Evolutionary conservation across 2,329 filamentous ascomycete genomes (phyloP), one percentile per base, ranked within the genome.

Genomic region (Curvularia eragrostidis): DNA sequence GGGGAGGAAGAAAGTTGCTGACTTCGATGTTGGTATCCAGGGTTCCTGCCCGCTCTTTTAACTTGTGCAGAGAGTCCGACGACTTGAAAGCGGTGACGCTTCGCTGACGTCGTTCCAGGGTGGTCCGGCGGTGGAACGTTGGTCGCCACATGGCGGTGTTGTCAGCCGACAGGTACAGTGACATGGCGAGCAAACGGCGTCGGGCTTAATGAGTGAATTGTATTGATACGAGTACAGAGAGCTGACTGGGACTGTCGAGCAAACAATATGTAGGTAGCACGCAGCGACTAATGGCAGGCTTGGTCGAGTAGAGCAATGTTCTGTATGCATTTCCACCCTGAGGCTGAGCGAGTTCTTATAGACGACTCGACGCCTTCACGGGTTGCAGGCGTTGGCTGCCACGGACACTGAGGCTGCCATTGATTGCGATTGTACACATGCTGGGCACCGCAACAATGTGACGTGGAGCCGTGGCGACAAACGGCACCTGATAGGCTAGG

Each of bases 391-490:
- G 36, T 48, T 52, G 58, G 61, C 30, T 55, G 39, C 41, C 21
- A 44, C 36, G 13, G 47, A 12, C 26, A 58, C 41, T 56, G 52
- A 59, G 47, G 43, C 38, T 43, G 49, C n/a, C 46, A 54, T 28
- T n/a, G n/a, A n/a, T 32, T 38, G 24, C 30, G 56, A 62, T 52
- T 63, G 55, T 54, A 23, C 43, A 47, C 44, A 51, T 49, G 48
- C 48, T 52, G 19, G 41, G 18, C 19, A 42, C 54, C 44, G 52
- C 47, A 34, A 19, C 36, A 30, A 58, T 54, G 52, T 59, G n/a
- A 59, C 52, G 51, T 34, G 51, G 43, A 48, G 46, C 34, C 53
- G 49, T 54, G 55, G 58, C 55, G 51, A 59, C 36, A 49, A 49
- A 53, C 38, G 52, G 48, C 32, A 54, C 19, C 41, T 41, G 24